Conservation (phyloP, 768 basidiomycete species). For the Lactarius sanguifluus region DNA sequence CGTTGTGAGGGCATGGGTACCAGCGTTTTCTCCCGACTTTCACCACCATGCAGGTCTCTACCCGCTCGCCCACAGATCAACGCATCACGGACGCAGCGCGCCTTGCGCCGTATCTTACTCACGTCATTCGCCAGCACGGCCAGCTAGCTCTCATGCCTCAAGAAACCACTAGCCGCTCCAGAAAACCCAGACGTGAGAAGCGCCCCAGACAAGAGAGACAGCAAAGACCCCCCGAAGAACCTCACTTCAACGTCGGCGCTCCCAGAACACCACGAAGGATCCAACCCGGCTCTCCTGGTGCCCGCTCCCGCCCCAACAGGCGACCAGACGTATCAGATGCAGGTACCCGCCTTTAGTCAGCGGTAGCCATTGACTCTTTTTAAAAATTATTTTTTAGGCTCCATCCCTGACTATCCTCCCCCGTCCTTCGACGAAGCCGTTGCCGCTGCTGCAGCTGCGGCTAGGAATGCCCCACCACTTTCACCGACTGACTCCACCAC, state of each 20-base stretch:
- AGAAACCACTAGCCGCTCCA: slow-evolving; percentile 51
- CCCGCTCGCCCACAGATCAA: slow-evolving; percentile 30
- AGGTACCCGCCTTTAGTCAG: slow-evolving; percentile 31
- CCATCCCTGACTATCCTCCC: slow-evolving; percentile 64
- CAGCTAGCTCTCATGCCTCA: slow-evolving; percentile 50
- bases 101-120: slow-evolving; percentile 57
- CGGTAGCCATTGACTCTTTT: slow-evolving; percentile 1
- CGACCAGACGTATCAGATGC: slow-evolving; percentile 36
- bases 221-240: slow-evolving; percentile 24
- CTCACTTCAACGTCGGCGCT: slow-evolving; percentile 30
- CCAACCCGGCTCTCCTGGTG: slow-evolving; percentile 25
- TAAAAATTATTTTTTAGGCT: slow-evolving; percentile 26
- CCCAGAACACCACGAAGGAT: slow-evolving; percentile 25
- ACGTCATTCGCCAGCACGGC: slow-evolving; percentile 53
- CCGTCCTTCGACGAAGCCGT: slow-evolving; percentile 75
- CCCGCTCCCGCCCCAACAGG: slow-evolving; percentile 20
- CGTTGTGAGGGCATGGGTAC: slow-evolving; percentile 31
- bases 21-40: slow-evolving; percentile 28
- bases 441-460: slow-evolving; percentile 30
- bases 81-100: slow-evolving; percentile 33
- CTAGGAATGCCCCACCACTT: slow-evolving; percentile 18
- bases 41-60: slow-evolving; percentile 28
- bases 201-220: slow-evolving; percentile 26
- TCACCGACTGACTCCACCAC: slow-evolving; percentile 20
- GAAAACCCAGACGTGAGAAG: slow-evolving; percentile 41